Base-by-base conservation (phyloP, 805 yeast genomes). In the Torulaspora gathmanii region DNA sequence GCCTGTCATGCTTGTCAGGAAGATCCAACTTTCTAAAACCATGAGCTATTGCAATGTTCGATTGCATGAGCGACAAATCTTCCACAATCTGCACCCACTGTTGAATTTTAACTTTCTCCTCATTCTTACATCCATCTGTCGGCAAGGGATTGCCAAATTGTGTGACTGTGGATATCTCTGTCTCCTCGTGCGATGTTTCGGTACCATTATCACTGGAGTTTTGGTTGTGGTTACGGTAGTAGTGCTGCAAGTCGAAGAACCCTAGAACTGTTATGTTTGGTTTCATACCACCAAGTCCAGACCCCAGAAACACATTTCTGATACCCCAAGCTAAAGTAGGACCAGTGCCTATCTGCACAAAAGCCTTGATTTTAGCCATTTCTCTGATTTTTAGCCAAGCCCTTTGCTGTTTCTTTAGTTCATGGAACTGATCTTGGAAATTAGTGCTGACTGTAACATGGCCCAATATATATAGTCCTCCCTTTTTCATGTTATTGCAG, bases 241-340 rank as follows among this genome's bases (percentile, higher is more conserved):
- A 38, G 16, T 46, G 45, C 6, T 63, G 65, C 48, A 83, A 70
- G 59, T 91, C 95, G 55, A 83, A 86, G 58, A 89, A 89, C 0
- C 98, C 98, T 26, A 93, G 49, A 0, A 93, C 95, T 0, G 96
- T 87, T 42, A 93, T 90, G 60, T 93, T 93, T 1, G 99, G 99
- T 57, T 79, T 83, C 99, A 93, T 93, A 10, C 96, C 97, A 6
- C 99, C 99, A n/a, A 93, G 70, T 0, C 99, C 99, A 2, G 95
- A 85, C 0, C 97, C 97, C 48, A 91, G 64, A 47, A 79, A 89
- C 8, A 93, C 89, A 61, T 91, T 91, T 50, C 99, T 72, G 0
- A 88, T 95, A 20, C 99, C 98, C 97, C 98, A 91, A 0, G 89
- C 83, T 33, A 93, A 72, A 1, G 84, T 76, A 0, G 96, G 90